phyloP scores from a whole-genome alignment of 768 basidiomycete genomes.

The Crucibulum laeve region DNA sequence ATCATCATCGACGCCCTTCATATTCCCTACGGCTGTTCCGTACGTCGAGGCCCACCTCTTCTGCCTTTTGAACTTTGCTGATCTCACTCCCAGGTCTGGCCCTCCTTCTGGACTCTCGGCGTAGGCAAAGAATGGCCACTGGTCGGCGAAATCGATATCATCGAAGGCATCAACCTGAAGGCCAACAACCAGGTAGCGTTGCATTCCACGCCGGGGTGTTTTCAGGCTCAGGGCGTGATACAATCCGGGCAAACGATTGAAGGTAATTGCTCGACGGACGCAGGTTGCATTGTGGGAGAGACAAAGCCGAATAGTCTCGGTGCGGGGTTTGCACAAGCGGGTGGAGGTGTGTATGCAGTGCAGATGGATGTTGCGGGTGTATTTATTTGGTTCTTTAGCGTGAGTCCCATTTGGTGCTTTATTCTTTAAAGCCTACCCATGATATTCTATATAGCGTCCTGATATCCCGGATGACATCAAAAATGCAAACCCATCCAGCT shows the following conservation, averaged over 20 bases:
- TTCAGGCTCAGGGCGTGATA: slow-evolving; percentile 18
- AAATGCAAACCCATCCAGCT: slow-evolving; percentile 16
- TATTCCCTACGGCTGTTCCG: slow-evolving; percentile 54
- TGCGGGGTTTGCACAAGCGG: slow-evolving; percentile 39
- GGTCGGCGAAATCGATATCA: slow-evolving; percentile 45
- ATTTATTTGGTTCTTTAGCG: slow-evolving; percentile 44
- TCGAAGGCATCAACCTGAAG: slow-evolving; percentile 56
- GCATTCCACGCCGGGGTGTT: slow-evolving; percentile 40
- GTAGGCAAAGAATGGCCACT: slow-evolving; percentile 30
- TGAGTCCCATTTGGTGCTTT: slow-evolving; percentile 15
- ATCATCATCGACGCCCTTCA: slow-evolving; percentile 40
- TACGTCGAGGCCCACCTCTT: slow-evolving; percentile 15
- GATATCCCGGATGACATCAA: slow-evolving; percentile 28
- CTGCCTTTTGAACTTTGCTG: neutral
- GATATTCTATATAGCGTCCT: slow-evolving; percentile 25
- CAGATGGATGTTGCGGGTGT: slow-evolving; percentile 58
- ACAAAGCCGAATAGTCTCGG: slow-evolving; percentile 43
- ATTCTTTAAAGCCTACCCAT: neutral
- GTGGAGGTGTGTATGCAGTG: slow-evolving; percentile 57
- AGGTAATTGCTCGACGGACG: slow-evolving; percentile 23
- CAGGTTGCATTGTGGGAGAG: slow-evolving; percentile 42
- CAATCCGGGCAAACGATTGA: slow-evolving; percentile 27
- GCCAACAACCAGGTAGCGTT: slow-evolving; percentile 52
- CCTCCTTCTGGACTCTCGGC: slow-evolving; percentile 42
- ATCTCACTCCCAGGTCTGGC: slow-evolving; percentile 33